Conservation (phyloP, 1,284 basidiomycete species). For the Inonotus obliquus region DNA sequence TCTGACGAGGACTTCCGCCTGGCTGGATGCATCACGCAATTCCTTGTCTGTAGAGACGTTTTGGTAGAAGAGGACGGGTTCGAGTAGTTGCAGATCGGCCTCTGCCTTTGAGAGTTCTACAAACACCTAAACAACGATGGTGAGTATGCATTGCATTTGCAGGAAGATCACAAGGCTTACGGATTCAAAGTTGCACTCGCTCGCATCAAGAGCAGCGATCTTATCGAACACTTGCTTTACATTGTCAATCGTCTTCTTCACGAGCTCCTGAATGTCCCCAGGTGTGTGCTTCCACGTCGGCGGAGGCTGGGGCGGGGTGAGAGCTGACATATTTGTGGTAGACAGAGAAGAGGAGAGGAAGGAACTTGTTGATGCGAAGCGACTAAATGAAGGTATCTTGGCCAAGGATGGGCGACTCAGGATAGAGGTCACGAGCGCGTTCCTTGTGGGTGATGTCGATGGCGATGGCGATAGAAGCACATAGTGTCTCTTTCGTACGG, state of each 20-base stretch:
- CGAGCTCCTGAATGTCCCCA: conserved; percentile 51
- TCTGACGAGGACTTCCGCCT: conserved; percentile 61
- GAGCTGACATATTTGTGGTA: conserved; percentile 36
- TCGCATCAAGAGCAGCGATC: conserved; percentile 54
- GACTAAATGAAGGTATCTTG: background rate
- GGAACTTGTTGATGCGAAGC: conserved; percentile 5
- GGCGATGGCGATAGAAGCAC: background rate
- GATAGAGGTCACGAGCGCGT: background rate
- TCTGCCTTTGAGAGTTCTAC: conserved; percentile 60
- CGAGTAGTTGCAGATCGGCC: conserved; percentile 46
- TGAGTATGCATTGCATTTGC: conserved; percentile 19
- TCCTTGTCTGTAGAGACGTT: conserved; percentile 70
- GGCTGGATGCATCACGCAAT: conserved; percentile 70
- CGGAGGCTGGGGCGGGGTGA: conserved; percentile 63
- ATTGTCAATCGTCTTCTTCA: conserved; percentile 54
- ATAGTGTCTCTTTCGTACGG: too few relatives aligned
- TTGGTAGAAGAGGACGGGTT: conserved; percentile 72
- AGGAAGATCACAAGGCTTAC: conserved; percentile 28
- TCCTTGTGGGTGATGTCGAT: background rate
- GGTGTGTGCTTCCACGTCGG: conserved; percentile 68
- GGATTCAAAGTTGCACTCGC: conserved; percentile 54
- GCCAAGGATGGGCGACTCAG: background rate
- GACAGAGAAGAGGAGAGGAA: conserved; percentile 21
- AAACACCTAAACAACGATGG: conserved; percentile 46
- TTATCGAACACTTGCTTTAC: conserved; percentile 54